Percentiles rank a stretch among this genome's conserved stretches.
Conservation (phyloP, 2,329 filamentous ascomycete genomes). For the Diplodia seriata region DNA sequence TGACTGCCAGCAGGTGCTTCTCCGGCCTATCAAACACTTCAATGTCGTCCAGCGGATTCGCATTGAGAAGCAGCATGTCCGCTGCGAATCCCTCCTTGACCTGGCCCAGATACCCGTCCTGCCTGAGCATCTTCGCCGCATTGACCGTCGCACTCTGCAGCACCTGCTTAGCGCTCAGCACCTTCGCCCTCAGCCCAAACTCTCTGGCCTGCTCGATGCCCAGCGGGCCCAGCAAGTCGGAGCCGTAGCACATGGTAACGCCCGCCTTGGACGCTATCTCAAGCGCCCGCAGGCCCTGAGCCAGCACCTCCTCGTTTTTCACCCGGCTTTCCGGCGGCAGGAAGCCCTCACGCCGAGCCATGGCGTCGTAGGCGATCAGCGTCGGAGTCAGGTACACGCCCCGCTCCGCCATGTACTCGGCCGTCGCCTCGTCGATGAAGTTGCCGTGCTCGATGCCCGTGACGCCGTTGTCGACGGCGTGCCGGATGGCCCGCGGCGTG, state of each 20-base stretch:
- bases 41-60: slow-evolving; percentile 64
- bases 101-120: slow-evolving; percentile 58
- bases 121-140: slow-evolving; percentile 57
- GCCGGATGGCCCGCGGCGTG: slow-evolving; percentile 61
- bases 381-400: slow-evolving; percentile 62
- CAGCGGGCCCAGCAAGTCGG: slow-evolving; percentile 61
- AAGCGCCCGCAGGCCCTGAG: slow-evolving; percentile 55
- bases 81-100: slow-evolving; percentile 59
- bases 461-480: slow-evolving; percentile 63
- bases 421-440: slow-evolving; percentile 65
- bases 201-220: slow-evolving; percentile 58
- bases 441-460: slow-evolving; percentile 66
- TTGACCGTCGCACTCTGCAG: slow-evolving; percentile 61
- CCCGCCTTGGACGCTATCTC: slow-evolving; percentile 60
- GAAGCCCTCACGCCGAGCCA: slow-evolving; percentile 52
- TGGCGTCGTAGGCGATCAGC: slow-evolving; percentile 59
- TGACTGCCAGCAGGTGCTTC: slow-evolving; percentile 57
- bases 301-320: slow-evolving; percentile 62
- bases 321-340: slow-evolving; percentile 52
- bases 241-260: slow-evolving; percentile 64
- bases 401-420: slow-evolving; percentile 59
- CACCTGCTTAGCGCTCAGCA: slow-evolving; percentile 53
- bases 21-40: slow-evolving; percentile 58
- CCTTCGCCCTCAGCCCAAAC: slow-evolving; percentile 55
- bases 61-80: slow-evolving; percentile 60